Evolutionary conservation across 2,329 filamentous ascomycete species (phyloP), one percentile per base, ranked within the genome.

Genomic region (Calonectria henricotiae): DNA sequence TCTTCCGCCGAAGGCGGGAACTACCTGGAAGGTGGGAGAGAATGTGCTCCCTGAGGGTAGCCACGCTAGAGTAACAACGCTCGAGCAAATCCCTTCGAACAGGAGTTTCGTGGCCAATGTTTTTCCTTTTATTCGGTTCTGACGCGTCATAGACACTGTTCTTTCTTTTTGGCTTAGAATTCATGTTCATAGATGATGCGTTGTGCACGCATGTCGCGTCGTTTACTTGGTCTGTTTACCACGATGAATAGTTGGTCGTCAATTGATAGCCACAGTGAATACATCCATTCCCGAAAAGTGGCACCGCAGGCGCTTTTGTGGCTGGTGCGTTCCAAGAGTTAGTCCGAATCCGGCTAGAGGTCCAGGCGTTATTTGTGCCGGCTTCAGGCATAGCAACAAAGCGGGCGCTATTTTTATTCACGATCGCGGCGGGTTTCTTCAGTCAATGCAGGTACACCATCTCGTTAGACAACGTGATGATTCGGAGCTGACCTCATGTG

Each of bases 11-110:
- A 65, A 91, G 79, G 65, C 87, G 92, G 5, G 94, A 96, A 12
- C 89, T 86, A n/a, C 81, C 74, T 0, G 93, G 92, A 12, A 97
- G 87, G 70, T 86, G 89, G 23, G 85, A 84, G 58, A 95, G 84
- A 44, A 95, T 84, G 83, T 94, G 93, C 68, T 92, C 86, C 76
- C 94, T 90, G 68, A 98, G 84, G 0, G 91, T 91, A 66, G 89
- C 81, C 13, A 95, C 87, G 55, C 86, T 82, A 8, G 87, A 82
- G 82, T 95, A 97, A 82, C 92, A 93, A 71, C 88, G 87, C 54
- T 86, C 86, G 67, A 97, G 85, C 39, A 96, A 87, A 65, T 90
- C 89, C 78, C 94, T 91, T 75, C 76, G 83, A 58, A 82, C 76
- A 17, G 77, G 72, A 51, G 75, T 71, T 23, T 74, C 65, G 61